These are phyloP conservation scores for Arthroderma sp. DNA, from an alignment of 2,329 filamentous ascomycete genomes.

Conservation along the genomic window DNA sequence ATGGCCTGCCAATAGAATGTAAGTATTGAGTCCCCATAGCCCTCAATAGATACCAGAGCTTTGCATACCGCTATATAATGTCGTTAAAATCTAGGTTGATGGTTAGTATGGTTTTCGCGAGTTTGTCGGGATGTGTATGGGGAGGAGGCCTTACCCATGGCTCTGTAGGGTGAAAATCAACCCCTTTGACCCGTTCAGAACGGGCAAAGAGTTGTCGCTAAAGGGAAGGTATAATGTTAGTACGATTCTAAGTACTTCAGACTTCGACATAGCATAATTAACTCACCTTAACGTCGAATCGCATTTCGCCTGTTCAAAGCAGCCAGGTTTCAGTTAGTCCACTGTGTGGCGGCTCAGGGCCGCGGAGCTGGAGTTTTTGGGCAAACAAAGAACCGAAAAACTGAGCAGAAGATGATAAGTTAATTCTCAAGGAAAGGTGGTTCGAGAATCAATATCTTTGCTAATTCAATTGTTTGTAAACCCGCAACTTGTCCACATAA, in stretches of 20 bases:
- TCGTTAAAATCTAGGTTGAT: conserved; percentile 57
- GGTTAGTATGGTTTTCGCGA: conserved; percentile 13
- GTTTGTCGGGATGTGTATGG: background rate
- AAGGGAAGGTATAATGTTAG: conserved; percentile 28
- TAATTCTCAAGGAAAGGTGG: background rate
- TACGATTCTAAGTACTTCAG: background rate
- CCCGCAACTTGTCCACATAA: conserved; percentile 12
- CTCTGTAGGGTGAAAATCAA: conserved; percentile 94
- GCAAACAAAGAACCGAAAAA: background rate
- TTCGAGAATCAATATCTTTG: too few relatives aligned
- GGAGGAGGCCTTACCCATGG: conserved; percentile 57
- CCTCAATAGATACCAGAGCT: conserved; percentile 3
- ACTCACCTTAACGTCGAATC: conserved; percentile 47
- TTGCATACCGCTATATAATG: conserved; percentile 75
- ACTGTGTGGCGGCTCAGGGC: conserved; percentile 1
- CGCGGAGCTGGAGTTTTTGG: background rate
- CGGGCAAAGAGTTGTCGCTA: conserved; percentile 74
- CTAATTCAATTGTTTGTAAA: too few relatives aligned
- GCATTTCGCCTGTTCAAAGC: conserved; percentile 33
- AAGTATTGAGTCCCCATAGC: conserved; percentile 14
- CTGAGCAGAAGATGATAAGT: background rate
- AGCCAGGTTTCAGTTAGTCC: conserved; percentile 2
- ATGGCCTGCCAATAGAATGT: conserved; percentile 50
- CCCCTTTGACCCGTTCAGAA: conserved; percentile 91
- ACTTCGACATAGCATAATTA: background rate